These are phyloP conservation scores for Plasmodium berghei DNA, from an alignment of 169 alveolate genomes.

Conservation along the genomic window DNA sequence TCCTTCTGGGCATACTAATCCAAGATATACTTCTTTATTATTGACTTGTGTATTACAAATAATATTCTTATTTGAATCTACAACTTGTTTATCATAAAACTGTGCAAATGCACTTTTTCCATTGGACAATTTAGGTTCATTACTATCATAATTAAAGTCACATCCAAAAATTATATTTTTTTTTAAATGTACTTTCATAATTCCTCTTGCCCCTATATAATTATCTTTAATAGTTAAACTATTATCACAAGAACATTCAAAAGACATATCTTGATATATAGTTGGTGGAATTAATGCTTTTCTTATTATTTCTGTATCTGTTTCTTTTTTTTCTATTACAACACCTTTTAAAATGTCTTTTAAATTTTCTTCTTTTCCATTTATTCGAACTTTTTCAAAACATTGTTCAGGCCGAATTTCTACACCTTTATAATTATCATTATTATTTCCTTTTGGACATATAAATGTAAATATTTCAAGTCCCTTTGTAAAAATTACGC, in stretches of 20 bases:
- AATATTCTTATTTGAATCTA: not conserved
- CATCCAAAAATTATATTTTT: conserved; percentile 38
- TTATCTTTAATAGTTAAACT: conserved; percentile 30
- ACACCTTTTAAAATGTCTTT: conserved; percentile 25
- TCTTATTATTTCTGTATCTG: conserved; percentile 9
- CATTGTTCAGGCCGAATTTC: conserved; percentile 37
- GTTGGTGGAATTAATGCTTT: conserved; percentile 52
- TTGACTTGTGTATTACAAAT: conserved; percentile 11
- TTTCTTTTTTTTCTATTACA: conserved; percentile 14
- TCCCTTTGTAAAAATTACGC: conserved; percentile 51
- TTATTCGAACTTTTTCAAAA: conserved; percentile 26
- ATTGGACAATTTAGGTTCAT: too few relatives aligned
- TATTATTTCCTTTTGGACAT: conserved; percentile 16
- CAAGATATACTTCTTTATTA: conserved; percentile 19
- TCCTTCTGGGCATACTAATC: conserved; percentile 49
- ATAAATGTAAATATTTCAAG: conserved; percentile 41
- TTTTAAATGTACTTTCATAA: conserved; percentile 45
- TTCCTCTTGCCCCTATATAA: conserved; percentile 35
- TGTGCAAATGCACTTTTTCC: not conserved
- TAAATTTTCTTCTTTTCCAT: conserved; percentile 19
- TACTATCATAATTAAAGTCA: conserved; percentile 27
- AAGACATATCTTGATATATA: conserved; percentile 12
- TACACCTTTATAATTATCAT: conserved; percentile 19
- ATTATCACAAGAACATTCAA: conserved; percentile 66
- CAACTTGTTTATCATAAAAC: not conserved